Base-by-base conservation (phyloP, 2,329 filamentous ascomycete species). In the Whalleya microplaca region DNA sequence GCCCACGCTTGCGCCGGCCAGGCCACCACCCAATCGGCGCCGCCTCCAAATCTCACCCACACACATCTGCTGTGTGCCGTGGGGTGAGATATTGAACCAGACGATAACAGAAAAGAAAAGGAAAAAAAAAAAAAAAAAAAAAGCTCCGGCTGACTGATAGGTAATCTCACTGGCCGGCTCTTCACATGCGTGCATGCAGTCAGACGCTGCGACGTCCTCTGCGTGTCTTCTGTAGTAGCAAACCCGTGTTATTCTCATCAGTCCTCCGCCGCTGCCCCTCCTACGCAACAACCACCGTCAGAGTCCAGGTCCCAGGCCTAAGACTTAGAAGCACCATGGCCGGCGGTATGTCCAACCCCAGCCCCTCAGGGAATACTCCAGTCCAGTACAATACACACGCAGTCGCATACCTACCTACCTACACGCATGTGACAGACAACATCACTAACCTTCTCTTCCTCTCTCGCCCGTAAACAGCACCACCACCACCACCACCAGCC, bases 291-390 rank as follows among this genome's bases (percentile, higher is more conserved):
- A 41, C 47, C 51, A 54, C 58, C 16, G 54, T 46, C 41, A 62
- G 48, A 51, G 18, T 21, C 20, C 55, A 19, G 53, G 32, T 58
- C 53, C 55, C 42, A 41, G 60, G 59, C 56, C 51, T 56, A 51
- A n/a, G n/a, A n/a, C n/a, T n/a, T n/a, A n/a, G n/a, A n/a, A 62
- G 52, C 59, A 69, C 56, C 54, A 72, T 72, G 70, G 70, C 70
- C 54, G 63, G 69, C 37, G 62, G 69, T 72, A 70, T 41, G 69
- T 69, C 43, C 8, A 48, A 6, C 16, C 53, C 20, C 40, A n/a
- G n/a, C n/a, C n/a, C n/a, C n/a, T n/a, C n/a, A n/a, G n/a, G n/a
- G n/a, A n/a, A n/a, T n/a, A n/a, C n/a, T n/a, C n/a, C n/a, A n/a
- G n/a, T n/a, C n/a, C n/a, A n/a, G n/a, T n/a, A n/a, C n/a, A n/a